Evolutionary conservation across 176 grass and related monocot species (phyloP).

Genomic region (Melocanna baccifera): DNA sequence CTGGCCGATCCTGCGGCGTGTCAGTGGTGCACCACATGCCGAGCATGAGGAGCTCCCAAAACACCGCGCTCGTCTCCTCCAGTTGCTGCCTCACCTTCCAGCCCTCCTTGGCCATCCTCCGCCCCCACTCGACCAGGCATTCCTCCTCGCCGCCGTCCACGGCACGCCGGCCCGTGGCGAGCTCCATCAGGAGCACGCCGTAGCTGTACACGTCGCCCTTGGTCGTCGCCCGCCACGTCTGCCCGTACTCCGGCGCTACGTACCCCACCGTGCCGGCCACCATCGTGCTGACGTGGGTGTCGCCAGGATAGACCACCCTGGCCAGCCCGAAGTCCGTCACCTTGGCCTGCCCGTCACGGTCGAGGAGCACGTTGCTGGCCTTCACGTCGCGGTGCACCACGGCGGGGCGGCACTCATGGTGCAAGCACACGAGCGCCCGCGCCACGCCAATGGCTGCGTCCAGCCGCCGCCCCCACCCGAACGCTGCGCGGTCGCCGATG

Average conservation of each 20-base stretch:
- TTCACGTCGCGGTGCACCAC: conserved; percentile 96
- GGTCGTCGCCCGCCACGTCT: conserved; percentile 87
- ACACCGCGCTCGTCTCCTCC: neutral
- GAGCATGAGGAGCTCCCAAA: conserved; percentile 46
- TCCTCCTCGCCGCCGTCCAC: conserved; percentile 79
- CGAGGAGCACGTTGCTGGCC: conserved; percentile 91
- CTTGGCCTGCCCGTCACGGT: conserved; percentile 37
- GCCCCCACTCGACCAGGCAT: conserved; percentile 67
- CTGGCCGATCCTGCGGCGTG: conserved; percentile 54
- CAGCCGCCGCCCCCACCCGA: conserved; percentile 47
- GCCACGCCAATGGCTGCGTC: conserved; percentile 61
- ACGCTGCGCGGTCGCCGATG: conserved; percentile 37
- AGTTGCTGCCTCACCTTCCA: neutral
- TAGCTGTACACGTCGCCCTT: conserved; percentile 93
- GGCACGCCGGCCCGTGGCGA: conserved; percentile 58
- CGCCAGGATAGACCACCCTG: conserved; percentile 54
- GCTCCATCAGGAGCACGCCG: conserved; percentile 84
- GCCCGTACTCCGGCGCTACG: conserved; percentile 81
- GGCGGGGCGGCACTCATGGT: conserved; percentile 84
- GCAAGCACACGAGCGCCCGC: conserved; percentile 67
- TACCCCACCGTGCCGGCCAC: conserved; percentile 96
- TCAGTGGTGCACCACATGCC: conserved; percentile 65
- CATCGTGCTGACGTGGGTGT: conserved; percentile 90
- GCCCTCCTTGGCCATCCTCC: conserved; percentile 43
- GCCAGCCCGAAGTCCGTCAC: conserved; percentile 96